These are phyloP conservation scores for Spizellomyces punctatus DNA, from an alignment of 192 early-diverging fungal genomes.

Conservation along the genomic window DNA sequence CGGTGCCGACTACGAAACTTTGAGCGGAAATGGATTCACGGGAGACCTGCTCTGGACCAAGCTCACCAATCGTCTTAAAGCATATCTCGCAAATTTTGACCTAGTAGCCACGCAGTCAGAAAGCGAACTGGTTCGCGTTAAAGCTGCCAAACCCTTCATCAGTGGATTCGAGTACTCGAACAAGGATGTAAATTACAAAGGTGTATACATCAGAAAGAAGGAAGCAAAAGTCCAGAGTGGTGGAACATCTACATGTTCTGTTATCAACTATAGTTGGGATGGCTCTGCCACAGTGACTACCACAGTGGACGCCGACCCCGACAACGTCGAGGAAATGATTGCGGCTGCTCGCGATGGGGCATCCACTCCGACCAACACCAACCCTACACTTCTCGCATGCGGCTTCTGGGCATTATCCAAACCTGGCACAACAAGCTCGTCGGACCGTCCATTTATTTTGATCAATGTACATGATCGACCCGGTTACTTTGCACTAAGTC, in stretches of 20 bases:
- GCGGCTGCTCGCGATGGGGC: background rate
- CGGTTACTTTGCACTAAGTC: background rate
- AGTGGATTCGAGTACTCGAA: conserved; percentile 2
- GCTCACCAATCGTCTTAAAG: background rate
- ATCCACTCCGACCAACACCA: background rate
- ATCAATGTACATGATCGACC: background rate
- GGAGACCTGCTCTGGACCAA: background rate
- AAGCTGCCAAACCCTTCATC: conserved; percentile 1
- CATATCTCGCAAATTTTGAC: conserved; percentile 1
- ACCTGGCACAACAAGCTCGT: background rate
- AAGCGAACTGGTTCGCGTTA: background rate
- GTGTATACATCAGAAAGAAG: conserved; percentile 1
- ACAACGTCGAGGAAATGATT: background rate
- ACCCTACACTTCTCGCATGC: background rate
- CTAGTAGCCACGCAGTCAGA: background rate
- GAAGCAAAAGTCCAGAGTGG: background rate
- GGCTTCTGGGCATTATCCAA: background rate
- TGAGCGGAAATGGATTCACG: background rate
- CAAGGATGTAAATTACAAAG: background rate
- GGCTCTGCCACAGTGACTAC: background rate
- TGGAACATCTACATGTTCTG: background rate
- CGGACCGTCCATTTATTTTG: background rate
- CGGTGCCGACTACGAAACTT: background rate
- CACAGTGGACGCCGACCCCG: background rate
- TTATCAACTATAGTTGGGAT: background rate